phyloP scores from a whole-genome alignment of 257 asterid species.

The Schizonepeta tenuifolia region DNA sequence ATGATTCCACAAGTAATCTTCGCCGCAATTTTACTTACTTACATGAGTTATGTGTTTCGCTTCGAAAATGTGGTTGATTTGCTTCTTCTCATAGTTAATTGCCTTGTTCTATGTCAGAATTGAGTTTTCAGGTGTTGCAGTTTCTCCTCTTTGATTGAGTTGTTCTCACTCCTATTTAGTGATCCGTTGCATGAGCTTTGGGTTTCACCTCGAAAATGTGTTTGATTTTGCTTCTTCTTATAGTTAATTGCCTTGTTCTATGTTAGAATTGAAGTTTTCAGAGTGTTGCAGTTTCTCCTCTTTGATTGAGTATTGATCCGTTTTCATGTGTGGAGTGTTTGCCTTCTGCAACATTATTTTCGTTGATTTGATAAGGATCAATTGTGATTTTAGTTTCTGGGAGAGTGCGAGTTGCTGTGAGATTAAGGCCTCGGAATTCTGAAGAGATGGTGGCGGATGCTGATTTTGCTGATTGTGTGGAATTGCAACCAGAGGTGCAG shows the following conservation, averaged over 20 bases:
- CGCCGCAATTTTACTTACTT: background rate
- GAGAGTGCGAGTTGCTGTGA: conserved; percentile 87
- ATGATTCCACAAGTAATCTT: conserved; percentile 48
- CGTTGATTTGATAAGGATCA: background rate
- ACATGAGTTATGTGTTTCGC: conserved; percentile 12
- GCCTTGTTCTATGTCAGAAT: background rate
- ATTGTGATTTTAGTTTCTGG: conserved; percentile 54
- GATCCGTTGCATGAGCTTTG: background rate
- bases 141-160: background rate
- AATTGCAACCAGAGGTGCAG: conserved; percentile 79
- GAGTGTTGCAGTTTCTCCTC: background rate
- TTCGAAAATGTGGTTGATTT: conserved; percentile 20
- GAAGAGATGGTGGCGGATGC: conserved; percentile 83
- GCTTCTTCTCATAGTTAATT: background rate
- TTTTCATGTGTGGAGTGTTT: background rate
- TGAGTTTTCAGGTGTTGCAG: background rate
- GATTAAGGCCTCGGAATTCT: conserved; percentile 81
- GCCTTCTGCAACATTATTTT: background rate
- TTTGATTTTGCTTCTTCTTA: background rate
- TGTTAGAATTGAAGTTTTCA: background rate
- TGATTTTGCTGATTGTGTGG: conserved; percentile 91
- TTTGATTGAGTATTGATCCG: too few species aligned
- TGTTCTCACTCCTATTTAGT: too few species aligned
- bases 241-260: background rate
- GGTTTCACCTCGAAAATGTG: conserved; percentile 28